phyloP scores from a whole-genome alignment of 1,139 yeast genomes.

The Candida tetrigidarum region DNA sequence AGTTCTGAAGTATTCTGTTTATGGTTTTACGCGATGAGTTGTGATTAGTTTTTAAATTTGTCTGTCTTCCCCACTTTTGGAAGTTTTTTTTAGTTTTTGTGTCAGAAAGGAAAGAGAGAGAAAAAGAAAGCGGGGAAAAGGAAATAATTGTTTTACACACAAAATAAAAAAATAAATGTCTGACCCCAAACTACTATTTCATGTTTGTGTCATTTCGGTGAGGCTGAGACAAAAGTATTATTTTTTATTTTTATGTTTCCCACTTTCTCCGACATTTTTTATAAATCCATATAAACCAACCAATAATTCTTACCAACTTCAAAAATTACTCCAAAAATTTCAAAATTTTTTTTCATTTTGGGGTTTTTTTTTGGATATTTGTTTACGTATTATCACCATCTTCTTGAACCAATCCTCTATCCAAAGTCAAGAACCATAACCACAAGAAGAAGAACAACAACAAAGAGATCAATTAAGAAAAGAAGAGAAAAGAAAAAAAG shows the following conservation, averaged over 20 bases:
- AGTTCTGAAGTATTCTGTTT: too few species aligned
- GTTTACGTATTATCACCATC: background rate
- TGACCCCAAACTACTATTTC: background rate
- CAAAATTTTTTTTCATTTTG: background rate
- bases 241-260: too few species aligned
- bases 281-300: background rate
- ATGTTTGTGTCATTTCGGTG: background rate
- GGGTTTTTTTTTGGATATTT: too few species aligned
- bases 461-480: background rate
- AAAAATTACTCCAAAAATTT: too few species aligned
- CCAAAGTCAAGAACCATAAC: background rate
- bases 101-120: too few species aligned
- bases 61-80: background rate
- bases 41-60: too few species aligned
- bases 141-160: too few species aligned
- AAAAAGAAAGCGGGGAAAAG: background rate
- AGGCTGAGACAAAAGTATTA: background rate
- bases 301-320: background rate
- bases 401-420: background rate
- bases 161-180: background rate
- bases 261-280: background rate
- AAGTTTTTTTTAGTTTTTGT: too few species aligned
- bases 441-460: background rate
- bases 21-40: too few species aligned
- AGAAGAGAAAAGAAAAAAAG: too few species aligned